Evolutionary conservation across 139 green algal species (phyloP).

Genomic region (Chlamydomonas sp.): DNA sequence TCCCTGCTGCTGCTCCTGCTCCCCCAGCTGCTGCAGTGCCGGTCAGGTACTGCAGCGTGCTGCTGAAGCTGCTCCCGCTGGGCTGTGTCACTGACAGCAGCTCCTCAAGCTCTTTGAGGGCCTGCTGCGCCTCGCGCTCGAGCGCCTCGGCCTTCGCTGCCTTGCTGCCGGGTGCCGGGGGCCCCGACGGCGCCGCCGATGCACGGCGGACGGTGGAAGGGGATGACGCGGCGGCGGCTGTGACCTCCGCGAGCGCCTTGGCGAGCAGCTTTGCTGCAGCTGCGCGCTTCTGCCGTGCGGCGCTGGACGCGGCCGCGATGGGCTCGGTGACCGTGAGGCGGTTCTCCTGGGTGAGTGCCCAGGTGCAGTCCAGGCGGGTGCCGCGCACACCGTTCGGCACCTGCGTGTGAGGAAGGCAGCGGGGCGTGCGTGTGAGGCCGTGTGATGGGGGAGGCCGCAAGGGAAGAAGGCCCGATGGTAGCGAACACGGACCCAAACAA

Average conservation of each 20-base stretch:
- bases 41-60: neutral
- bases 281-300: constrained; percentile 16
- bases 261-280: neutral
- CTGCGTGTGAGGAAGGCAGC: neutral
- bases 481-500: neutral
- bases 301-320: neutral
- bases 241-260: constrained; percentile 22
- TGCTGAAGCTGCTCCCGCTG: neutral
- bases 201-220: neutral
- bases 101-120: neutral
- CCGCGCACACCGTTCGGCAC: constrained; percentile 10
- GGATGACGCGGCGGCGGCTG: neutral
- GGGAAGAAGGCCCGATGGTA: neutral
- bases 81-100: neutral
- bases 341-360: neutral
- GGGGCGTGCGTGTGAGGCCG: too few species aligned
- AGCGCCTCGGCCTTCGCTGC: neutral
- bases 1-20: too few species aligned
- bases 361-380: constrained; percentile 12
- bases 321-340: constrained; percentile 16
- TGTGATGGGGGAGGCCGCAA: neutral
- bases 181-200: neutral
- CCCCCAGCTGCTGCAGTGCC: too few species aligned
- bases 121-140: constrained; percentile 12
- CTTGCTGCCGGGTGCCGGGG: neutral